phyloP scores from a whole-genome alignment of 2,329 filamentous ascomycete species.

The Aureobasidium sp. region DNA sequence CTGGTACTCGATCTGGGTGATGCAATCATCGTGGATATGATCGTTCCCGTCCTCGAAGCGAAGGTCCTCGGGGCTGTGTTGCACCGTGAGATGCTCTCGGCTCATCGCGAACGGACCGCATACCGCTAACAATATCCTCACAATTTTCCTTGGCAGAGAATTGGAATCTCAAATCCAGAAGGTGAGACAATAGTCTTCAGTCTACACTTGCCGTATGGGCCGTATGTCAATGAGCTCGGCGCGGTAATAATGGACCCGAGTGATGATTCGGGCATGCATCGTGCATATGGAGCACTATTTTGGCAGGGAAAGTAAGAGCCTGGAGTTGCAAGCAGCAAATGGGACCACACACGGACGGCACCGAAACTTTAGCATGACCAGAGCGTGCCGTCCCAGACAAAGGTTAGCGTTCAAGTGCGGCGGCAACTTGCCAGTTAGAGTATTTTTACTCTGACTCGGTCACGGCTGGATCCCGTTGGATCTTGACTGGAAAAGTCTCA shows the following conservation, averaged over 20 bases:
- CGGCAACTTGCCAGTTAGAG: too few relatives aligned
- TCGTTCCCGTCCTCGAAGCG: not conserved
- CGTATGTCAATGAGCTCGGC: constrained; percentile 2
- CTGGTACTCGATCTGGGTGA: not conserved
- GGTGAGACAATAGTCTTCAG: constrained; percentile 12
- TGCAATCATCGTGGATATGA: not conserved
- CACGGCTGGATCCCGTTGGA: not conserved
- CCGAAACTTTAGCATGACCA: not conserved
- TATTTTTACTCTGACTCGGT: not conserved
- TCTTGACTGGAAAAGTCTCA: not conserved
- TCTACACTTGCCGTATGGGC: not conserved
- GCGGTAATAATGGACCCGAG: not conserved
- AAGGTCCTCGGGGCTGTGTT: constrained; percentile 1
- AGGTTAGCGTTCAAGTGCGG: not conserved
- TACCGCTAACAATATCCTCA: not conserved
- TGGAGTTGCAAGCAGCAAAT: not conserved
- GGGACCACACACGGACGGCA: not conserved
- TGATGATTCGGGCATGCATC: not conserved
- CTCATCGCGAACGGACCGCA: not conserved
- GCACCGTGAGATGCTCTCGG: not conserved
- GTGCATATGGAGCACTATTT: constrained; percentile 9
- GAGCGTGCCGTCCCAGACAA: constrained; percentile 4
- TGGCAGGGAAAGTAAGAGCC: not conserved
- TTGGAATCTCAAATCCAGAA: constrained; percentile 5
- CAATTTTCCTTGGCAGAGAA: not conserved